Base-by-base conservation (phyloP, 768 basidiomycete species). In the Kwoniella dendrophila region DNA sequence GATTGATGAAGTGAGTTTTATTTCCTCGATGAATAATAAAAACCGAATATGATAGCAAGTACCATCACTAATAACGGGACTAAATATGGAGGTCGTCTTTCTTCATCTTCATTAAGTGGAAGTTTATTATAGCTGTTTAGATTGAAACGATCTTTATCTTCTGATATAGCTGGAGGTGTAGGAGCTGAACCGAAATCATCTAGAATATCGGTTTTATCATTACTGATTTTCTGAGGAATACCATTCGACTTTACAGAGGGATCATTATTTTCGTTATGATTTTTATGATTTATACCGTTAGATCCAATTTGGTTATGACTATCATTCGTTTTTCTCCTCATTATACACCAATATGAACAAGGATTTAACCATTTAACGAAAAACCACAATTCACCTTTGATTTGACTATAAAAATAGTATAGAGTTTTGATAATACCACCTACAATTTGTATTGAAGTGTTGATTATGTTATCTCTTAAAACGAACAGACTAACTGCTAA, bases 351-450 rank as follows among this genome's bases (percentile, higher is more conserved):
- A 22, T 49, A 58, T 16, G 56, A 47, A 18, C 20, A 32, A 20
- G 56, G 56, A 36, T 27, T 58, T 10, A 58, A 26, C 33, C 43
- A 47, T 24, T 44, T 40, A 14, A 58, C 29, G 20, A 32, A 58
- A 16, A 58, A 47, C 40, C 34, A 44, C 24, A 62, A 8, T 14
- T 62, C 60, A 34, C 44, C 60, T 49, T 56, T 55, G 44, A 40
- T 27, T 29, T 62, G 60, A 38, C 41, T 49, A 32, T 55, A 55
- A 16, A 32, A 30, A 52, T 53, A 62, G 24, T 55, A 62, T 29
- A 26, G 14, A 4, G 14, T 20, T 20, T 44, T 44, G 10, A 55
- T 20, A 16, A 49, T 18, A 10, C 11, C 30, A 32, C 45, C 52
- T 30, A 33, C 27, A 18, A 18, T 18, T 26, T 49, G 52, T 4